Evolutionary conservation across 192 early-diverging fungal species (phyloP), one percentile per base, ranked within the genome.

Genomic region (Dissophora globulifera): DNA sequence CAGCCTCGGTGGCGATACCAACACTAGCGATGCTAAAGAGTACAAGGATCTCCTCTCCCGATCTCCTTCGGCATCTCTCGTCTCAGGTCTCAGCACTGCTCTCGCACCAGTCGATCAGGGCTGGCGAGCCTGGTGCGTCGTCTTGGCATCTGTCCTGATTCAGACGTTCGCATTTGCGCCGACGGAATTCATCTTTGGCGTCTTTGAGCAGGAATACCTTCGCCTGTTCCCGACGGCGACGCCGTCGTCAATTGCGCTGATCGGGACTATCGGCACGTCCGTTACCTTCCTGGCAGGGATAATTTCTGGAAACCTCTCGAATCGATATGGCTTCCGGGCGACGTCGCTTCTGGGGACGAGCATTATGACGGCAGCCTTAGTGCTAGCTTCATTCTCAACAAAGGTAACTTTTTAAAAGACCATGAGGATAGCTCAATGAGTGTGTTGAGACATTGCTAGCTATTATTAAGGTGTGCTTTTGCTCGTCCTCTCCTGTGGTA

Each of bases 301-400:
- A 17, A 4, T 70, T 15, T 23, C 59, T 12, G 68, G 58, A 2
- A n/a, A 25, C 11, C 1, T 27, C 26, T 33, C 68, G 2, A 78
- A 79, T 23, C 51, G 56, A 20, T 84, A 81, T 67, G 88, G 88
- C 0, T 85, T 82, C 58, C 56, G 81, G 15, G 43, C 67, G 27
- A 81, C 85, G 49, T 45, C 78, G 1, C 19, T 68, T 17, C 63
- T 67, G 3, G 89, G 89, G 4, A 78, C 71, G 11, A 17, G 74
- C 16, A 31, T 84, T 16, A 72, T 78, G 50, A 51, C 76, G 12
- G 13, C 64, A 3, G 60, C 82, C 16, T 62, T 86, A 15, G 38
- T 81, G 26, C 42, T 86, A 40, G 78, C 86, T 6, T 80, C 79
- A 4, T 83, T 85, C 54, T 59, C 81, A 2, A 80, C 61, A 17